A percentile compares a stretch with the other conserved stretches of the same genome.
phyloP scores from a whole-genome alignment of 192 early-diverging fungal species.

The Linnemannia zychae region DNA sequence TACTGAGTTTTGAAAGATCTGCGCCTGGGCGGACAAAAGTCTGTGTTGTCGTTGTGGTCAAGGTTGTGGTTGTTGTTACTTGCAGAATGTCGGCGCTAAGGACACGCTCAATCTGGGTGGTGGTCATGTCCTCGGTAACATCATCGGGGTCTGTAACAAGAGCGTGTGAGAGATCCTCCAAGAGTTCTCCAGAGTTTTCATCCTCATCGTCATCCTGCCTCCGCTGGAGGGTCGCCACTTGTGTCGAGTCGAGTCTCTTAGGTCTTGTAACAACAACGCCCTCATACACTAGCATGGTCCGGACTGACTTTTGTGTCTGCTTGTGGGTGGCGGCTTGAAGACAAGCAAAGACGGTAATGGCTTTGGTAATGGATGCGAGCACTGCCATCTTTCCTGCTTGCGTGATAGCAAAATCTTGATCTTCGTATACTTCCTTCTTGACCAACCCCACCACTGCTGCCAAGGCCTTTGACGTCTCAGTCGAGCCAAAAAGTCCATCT shows the following conservation, averaged over 20 bases:
- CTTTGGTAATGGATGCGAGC: conserved; percentile 81
- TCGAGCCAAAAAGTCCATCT: conserved; percentile 95
- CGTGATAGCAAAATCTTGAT: conserved; percentile 73
- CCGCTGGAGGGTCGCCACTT: conserved; percentile 6
- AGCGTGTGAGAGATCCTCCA: conserved; percentile 44
- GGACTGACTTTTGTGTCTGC: conserved; percentile 60
- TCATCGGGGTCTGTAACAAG: conserved; percentile 51
- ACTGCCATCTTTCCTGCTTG: conserved; percentile 77
- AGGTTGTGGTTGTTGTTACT: conserved; percentile 47
- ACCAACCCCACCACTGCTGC: conserved; percentile 86
- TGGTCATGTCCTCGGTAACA: conserved; percentile 53
- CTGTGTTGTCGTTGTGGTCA: conserved; percentile 47
- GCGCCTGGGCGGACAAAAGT: conserved; percentile 51
- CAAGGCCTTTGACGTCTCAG: conserved; percentile 91
- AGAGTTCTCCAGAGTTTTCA: conserved; percentile 36
- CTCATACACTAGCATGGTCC: conserved; percentile 68
- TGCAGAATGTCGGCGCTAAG: conserved; percentile 51
- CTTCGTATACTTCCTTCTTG: conserved; percentile 78
- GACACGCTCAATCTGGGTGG: conserved; percentile 48
- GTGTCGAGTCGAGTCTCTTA: conserved; percentile 50
- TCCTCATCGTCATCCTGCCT: conserved; percentile 56
- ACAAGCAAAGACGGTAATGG: conserved; percentile 87
- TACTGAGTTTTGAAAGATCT: conserved; percentile 46
- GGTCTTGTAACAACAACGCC: conserved; percentile 67
- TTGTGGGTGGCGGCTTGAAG: conserved; percentile 86